Conservation (phyloP, 2,329 filamentous ascomycete genomes). For the Ilyonectria destructans region DNA sequence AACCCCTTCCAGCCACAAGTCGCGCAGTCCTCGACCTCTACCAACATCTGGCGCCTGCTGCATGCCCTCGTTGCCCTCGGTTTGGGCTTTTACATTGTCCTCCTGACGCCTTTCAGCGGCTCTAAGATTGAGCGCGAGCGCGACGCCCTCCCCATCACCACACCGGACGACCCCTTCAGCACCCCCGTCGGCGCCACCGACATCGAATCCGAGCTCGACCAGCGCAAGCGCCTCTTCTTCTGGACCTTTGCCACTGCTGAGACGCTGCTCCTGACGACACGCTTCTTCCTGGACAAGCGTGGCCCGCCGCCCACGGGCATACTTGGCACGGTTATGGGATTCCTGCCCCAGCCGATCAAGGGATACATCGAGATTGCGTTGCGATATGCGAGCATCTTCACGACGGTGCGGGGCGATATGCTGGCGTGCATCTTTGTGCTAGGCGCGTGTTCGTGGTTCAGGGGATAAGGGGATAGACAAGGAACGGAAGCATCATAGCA, state of each 20-base stretch:
- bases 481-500: constrained; percentile 8
- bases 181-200: constrained; percentile 44
- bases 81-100: constrained; percentile 79
- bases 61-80: constrained; percentile 81
- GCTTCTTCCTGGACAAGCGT: constrained; percentile 80
- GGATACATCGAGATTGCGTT: constrained; percentile 74
- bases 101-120: constrained; percentile 79
- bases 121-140: constrained; percentile 73
- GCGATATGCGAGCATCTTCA: constrained; percentile 80
- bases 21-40: constrained; percentile 51
- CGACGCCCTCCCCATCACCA: constrained; percentile 48
- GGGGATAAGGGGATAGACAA: constrained; percentile 39
- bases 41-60: constrained; percentile 79
- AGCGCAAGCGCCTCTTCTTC: constrained; percentile 70
- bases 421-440: constrained; percentile 84
- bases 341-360: constrained; percentile 77
- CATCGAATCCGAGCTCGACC: constrained; percentile 52
- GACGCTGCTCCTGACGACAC: constrained; percentile 78
- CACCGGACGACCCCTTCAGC: constrained; percentile 43
- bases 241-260: constrained; percentile 87
- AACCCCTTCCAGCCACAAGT: constrained; percentile 54
- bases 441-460: constrained; percentile 69
- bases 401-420: constrained; percentile 81
- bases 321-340: constrained; percentile 74
- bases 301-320: constrained; percentile 72